These are phyloP conservation scores for Amylocarpus encephaloides DNA, from an alignment of 2,329 filamentous ascomycete genomes.

Conservation along the genomic window DNA sequence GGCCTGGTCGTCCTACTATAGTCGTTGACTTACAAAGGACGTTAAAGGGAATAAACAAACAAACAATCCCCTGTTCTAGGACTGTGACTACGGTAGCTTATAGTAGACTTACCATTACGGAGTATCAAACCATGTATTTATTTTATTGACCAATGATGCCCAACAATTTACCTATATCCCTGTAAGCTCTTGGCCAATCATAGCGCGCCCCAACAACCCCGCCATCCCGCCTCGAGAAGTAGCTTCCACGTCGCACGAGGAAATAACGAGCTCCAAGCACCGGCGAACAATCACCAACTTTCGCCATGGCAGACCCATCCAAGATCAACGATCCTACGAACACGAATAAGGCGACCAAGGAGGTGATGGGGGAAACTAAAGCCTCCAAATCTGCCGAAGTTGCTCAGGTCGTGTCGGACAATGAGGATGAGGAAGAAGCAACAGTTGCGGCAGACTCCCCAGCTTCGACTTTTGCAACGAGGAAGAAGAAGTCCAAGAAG, in stretches of 20 bases:
- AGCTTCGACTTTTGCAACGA: constrained; percentile 32
- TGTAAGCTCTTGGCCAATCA: not conserved
- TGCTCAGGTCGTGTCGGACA: constrained; percentile 41
- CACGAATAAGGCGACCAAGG: constrained; percentile 38
- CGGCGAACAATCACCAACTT: not conserved
- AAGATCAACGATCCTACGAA: constrained; percentile 51
- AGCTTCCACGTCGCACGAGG: not conserved
- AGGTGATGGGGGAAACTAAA: constrained; percentile 17
- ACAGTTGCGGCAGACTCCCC: constrained; percentile 25
- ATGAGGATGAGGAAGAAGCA: constrained; percentile 38
- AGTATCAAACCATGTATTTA: too few relatives aligned
- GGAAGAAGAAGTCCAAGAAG: constrained; percentile 61
- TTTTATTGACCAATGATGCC: too few relatives aligned
- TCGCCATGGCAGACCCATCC: constrained; percentile 51
- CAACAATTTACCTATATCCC: not conserved
- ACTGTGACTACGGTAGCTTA: too few relatives aligned
- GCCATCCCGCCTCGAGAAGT: constrained; percentile 9
- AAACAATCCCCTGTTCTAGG: too few relatives aligned
- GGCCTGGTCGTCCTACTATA: too few relatives aligned
- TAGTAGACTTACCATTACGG: too few relatives aligned
- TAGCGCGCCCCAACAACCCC: constrained; percentile 7
- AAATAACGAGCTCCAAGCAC: too few relatives aligned
- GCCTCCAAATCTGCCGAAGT: constrained; percentile 37
- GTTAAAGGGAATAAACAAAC: too few relatives aligned
- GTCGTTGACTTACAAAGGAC: too few relatives aligned